These are phyloP conservation scores for Penicillium palitans DNA, from an alignment of 2,329 filamentous ascomycete species.

Conservation along the genomic window DNA sequence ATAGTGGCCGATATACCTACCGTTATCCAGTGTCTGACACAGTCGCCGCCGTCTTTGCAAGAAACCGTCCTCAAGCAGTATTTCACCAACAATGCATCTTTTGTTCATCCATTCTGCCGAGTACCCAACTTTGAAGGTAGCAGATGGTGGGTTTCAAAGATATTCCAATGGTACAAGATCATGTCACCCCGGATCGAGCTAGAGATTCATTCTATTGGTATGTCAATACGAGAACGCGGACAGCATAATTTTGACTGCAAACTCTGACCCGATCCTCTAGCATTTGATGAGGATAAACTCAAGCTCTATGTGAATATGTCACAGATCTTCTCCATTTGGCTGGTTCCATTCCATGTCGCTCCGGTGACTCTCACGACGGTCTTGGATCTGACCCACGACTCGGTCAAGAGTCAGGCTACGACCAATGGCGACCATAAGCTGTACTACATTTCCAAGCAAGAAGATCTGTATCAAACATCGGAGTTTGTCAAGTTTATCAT, in stretches of 20 bases:
- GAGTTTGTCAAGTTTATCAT: conserved; percentile 73
- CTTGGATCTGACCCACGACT: conserved; percentile 58
- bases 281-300: conserved; percentile 65
- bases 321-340: conserved; percentile 76
- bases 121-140: conserved; percentile 64
- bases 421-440: conserved; percentile 37
- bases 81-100: conserved; percentile 70
- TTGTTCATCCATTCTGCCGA: conserved; percentile 76
- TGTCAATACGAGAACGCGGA: conserved; percentile 13
- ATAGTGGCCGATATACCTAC: conserved; percentile 59
- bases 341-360: conserved; percentile 72
- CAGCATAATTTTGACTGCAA: neutral
- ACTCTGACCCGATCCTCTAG: conserved; percentile 42
- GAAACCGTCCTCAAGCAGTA: conserved; percentile 65
- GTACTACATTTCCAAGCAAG: conserved; percentile 74
- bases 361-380: conserved; percentile 68
- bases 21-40: conserved; percentile 68
- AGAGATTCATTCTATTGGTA: conserved; percentile 62
- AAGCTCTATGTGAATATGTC: conserved; percentile 72
- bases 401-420: conserved; percentile 23
- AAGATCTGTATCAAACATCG: conserved; percentile 77
- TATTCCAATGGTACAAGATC: conserved; percentile 84
- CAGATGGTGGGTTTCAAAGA: conserved; percentile 63
- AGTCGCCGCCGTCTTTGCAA: conserved; percentile 67
- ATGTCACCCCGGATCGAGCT: conserved; percentile 72